A percentile compares a stretch with the other conserved stretches of the same genome.
Conservation (phyloP, 2,329 filamentous ascomycete genomes). For the Thermochaetoides dissita region DNA sequence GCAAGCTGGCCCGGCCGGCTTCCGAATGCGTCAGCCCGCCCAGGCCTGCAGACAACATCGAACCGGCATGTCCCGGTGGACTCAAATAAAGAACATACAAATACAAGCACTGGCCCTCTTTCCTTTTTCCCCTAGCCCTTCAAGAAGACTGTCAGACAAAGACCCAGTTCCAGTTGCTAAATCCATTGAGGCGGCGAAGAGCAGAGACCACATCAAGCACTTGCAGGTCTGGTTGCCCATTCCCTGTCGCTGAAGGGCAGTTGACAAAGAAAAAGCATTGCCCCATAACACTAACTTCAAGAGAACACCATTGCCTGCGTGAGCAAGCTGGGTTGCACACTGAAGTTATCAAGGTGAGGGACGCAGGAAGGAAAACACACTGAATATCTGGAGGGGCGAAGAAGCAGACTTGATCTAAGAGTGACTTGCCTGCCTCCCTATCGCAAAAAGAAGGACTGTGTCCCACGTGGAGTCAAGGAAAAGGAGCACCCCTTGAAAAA, state of each 20-base stretch:
- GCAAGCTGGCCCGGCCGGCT: slow-evolving; percentile 8
- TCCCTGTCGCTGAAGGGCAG: slow-evolving; percentile 4
- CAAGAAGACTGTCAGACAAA: slow-evolving; percentile 15
- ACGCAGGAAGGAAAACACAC: slow-evolving; percentile 3
- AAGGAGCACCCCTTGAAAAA: slow-evolving; percentile 7
- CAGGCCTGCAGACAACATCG: slow-evolving; percentile 7
- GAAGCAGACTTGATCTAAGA: slow-evolving; percentile 5
- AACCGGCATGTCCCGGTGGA: slow-evolving; percentile 1
- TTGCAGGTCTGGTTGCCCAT: slow-evolving; percentile 1
- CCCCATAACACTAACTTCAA: not conserved
- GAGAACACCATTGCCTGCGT: slow-evolving; percentile 1
- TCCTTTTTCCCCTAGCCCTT: slow-evolving; percentile 9
- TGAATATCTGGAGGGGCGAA: slow-evolving; percentile 1
- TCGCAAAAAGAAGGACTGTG: slow-evolving; percentile 1
- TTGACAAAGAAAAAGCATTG: slow-evolving; percentile 10
- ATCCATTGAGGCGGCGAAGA: slow-evolving; percentile 12
- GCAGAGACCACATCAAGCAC: slow-evolving; percentile 9
- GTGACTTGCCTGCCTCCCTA: not conserved
- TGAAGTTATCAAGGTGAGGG: slow-evolving; percentile 1
- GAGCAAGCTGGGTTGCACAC: slow-evolving; percentile 3
- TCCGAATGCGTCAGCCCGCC: slow-evolving; percentile 15
- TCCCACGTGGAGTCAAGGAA: slow-evolving; percentile 4
- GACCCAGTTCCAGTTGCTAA: slow-evolving; percentile 5
- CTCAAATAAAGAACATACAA: slow-evolving; percentile 16
- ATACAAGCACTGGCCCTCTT: slow-evolving; percentile 11